Evolutionary conservation across 257 asterid genomes (phyloP), one percentile per base, ranked within the genome.

Genomic region (Nicotiana obtusifolia): DNA sequence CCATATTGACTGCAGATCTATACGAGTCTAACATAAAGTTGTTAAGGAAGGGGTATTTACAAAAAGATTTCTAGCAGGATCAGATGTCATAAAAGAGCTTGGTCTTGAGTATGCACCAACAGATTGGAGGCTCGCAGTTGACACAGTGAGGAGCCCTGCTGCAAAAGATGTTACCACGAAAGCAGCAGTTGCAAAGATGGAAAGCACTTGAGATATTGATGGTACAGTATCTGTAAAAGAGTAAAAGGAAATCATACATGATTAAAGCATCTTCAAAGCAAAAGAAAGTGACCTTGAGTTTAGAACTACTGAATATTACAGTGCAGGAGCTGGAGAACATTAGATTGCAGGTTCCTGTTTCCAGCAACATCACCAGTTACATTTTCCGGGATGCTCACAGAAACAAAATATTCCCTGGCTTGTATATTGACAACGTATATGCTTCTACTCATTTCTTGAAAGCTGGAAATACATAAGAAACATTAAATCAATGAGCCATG

Each of bases 281-380:
- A 49, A 0, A 16, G 44, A 49, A 49, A 75, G 80, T 26, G 10
- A 47, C 22, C 41, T 73, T 75, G 44, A 15, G 80, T 14, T 41
- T 41, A 26, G 75, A 73, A 53, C 68, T 81, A 60, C 26, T 64
- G 81, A 62, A 80, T 47, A 96, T 83, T 91, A 95, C 99, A 95
- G 64, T 92, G 99, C 84, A 80, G 88, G 86, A 95, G 92, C 87
- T 87, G 94, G 57, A 95, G 97, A 73, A 87, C 86, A 80, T 95
- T 92, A 13, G 98, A 95, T 26, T 92, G 90, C 44, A 78, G 82
- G 82, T 95, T 95, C 82, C 86, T 81, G 81, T 95, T 95, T 78
- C 99, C 97, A n/a, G 98, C 89, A 60, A 95, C 92, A 84, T 95
- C 99, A 5, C 88, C 86, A 5, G 98, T 95, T 64, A 89, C 83